Evolutionary conservation across 192 early-diverging fungal species (phyloP).

Genomic region (Backusella morwellensis): DNA sequence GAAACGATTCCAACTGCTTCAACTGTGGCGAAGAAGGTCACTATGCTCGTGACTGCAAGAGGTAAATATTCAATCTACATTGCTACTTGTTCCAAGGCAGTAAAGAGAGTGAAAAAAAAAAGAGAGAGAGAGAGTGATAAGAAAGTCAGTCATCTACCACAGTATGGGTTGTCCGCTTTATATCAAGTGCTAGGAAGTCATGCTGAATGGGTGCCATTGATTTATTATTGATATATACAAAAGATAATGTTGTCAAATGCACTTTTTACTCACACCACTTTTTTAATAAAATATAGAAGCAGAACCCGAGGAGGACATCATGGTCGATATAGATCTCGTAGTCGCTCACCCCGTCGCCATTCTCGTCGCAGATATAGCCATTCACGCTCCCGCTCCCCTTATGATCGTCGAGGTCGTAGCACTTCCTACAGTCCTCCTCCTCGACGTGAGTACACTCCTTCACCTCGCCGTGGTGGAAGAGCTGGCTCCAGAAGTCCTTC

Average conservation of each 20-base stretch:
- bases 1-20: slow-evolving; percentile 16
- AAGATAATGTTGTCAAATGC: background rate
- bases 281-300: background rate
- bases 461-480: background rate
- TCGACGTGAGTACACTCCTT: background rate
- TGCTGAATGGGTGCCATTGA: background rate
- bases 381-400: background rate
- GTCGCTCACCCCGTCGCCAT: slow-evolving; percentile 1
- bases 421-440: background rate
- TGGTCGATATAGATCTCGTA: background rate
- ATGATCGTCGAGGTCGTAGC: background rate
- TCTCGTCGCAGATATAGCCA: background rate
- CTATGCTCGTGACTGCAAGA: slow-evolving; percentile 19
- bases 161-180: slow-evolving; percentile 1
- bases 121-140: background rate
- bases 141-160: background rate
- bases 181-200: slow-evolving; percentile 5
- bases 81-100: background rate
- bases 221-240: background rate
- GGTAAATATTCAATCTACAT: background rate
- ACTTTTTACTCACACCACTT: background rate
- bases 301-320: background rate
- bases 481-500: background rate
- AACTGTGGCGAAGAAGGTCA: slow-evolving; percentile 23
- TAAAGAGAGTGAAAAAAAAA: background rate